Base-by-base conservation (phyloP, 495 filamentous ascomycete species). In the Tuber aestivum region DNA sequence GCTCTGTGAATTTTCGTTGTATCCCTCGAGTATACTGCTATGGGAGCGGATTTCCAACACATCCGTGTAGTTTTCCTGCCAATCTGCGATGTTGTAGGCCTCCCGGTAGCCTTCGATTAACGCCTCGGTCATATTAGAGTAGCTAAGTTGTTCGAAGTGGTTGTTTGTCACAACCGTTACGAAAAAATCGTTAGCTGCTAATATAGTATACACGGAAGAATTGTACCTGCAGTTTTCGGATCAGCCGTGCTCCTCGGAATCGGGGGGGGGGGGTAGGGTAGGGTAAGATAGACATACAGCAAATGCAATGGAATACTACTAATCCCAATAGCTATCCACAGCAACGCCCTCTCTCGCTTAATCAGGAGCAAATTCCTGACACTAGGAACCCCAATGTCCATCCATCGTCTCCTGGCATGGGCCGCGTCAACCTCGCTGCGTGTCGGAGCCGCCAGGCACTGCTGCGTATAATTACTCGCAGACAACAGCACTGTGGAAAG, bases 131-230 rank as follows among this genome's bases (percentile, higher is more conserved):
- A 23, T 65, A 12, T 76, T 74, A 7, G 38, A 2, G 35, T 74
- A 38, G 7, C 23, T 23, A 8, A 1, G 7, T 4, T 0, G 6
- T 3, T 27, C 37, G 69, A 40, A 32, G 45, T 41, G 72, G 8
- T 32, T 61, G 48, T 73, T 70, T 8, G 75, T n/a, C 9, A 74
- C 41, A 9, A 41, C 1, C 27, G 48, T 23, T 18, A 65, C 8
- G 1, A 12, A n/a, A 18, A 48, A 74, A 6, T 48, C 23, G 27
- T 74, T 74, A 3, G 71, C 44, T 3, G 23, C 37, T 41, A 79
- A 27, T 1, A 79, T 77, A 20, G 77, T 75, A 50, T 82, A 83
- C 42, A 83, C 48, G 4, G 78, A 76, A 18, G 78, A 83, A 77
- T 84, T 83, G 75, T 76, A 81, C 37, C 70, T 76, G 69, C 12